Evolutionary conservation across 495 filamentous ascomycete genomes (phyloP).

Genomic region (Annulohypoxylon bovei): DNA sequence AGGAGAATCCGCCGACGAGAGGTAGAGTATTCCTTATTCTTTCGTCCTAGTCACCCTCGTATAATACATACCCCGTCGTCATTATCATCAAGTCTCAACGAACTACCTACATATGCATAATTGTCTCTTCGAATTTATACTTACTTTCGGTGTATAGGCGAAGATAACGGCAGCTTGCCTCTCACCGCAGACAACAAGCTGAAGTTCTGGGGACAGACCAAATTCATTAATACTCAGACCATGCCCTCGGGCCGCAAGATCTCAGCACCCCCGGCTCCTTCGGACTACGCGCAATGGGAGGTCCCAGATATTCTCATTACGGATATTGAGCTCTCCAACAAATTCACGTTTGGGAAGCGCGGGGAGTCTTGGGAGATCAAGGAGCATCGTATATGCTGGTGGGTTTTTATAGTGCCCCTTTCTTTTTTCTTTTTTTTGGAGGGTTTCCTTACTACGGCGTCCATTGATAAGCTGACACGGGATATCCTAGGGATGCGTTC

Average conservation of each 20-base stretch:
- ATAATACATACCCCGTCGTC: no score
- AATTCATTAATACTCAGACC: conserved; percentile 62
- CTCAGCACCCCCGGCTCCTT: conserved; percentile 59
- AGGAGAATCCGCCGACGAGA: conserved; percentile 42
- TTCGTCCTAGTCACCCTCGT: no score
- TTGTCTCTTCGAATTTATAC: no score
- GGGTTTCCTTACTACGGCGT: not conserved
- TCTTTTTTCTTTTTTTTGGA: not conserved
- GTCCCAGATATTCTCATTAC: conserved; percentile 49
- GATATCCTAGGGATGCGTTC: conserved; percentile 43
- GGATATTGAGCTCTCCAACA: conserved; percentile 43
- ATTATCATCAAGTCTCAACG: no score
- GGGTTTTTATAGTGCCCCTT: not conserved
- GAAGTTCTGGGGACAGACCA: conserved; percentile 63
- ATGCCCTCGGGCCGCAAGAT: conserved; percentile 51
- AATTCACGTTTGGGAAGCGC: conserved; percentile 37
- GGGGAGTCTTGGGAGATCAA: conserved; percentile 33
- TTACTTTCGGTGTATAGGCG: conserved; percentile 18
- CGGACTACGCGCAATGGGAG: conserved; percentile 60
- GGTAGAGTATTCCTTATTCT: conserved; percentile 9
- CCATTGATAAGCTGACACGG: not conserved
- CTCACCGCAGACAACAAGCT: conserved; percentile 54
- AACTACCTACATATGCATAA: no score
- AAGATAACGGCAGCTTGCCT: conserved; percentile 49
- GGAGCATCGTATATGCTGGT: conserved; percentile 53